A percentile compares a stretch with the other conserved stretches of the same genome.
These are phyloP conservation scores for Brassica juncea DNA, from an alignment of 345 rosid genomes.

Conservation along the genomic window DNA sequence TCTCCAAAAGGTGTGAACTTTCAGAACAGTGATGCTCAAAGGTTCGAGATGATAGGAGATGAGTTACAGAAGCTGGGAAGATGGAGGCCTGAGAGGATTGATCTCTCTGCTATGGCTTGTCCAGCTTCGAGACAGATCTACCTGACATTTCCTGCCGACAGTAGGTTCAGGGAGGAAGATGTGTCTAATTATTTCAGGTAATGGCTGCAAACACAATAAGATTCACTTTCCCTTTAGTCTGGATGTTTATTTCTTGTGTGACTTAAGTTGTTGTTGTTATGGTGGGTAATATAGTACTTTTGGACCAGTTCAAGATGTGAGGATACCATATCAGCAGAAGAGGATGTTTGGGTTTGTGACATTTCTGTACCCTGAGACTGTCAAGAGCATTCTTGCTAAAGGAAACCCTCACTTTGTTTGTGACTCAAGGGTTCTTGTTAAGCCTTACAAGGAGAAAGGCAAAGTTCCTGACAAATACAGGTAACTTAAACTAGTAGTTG, in stretches of 20 bases:
- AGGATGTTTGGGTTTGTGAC: constrained; percentile 96
- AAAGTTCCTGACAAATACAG: constrained; percentile 87
- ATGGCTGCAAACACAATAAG: neutral
- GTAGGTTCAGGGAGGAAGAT: constrained; percentile 89
- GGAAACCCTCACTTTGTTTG: constrained; percentile 95
- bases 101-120: constrained; percentile 58
- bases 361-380: constrained; percentile 82
- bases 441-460: constrained; percentile 97
- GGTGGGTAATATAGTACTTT: constrained; percentile 49
- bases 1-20: constrained; percentile 66
- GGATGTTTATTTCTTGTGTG: constrained; percentile 13
- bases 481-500: constrained; percentile 35
- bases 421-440: constrained; percentile 85
- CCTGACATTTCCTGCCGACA: constrained; percentile 94
- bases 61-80: constrained; percentile 67
- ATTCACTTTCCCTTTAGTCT: constrained; percentile 5
- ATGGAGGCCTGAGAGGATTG: constrained; percentile 76
- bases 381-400: constrained; percentile 81
- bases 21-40: constrained; percentile 66
- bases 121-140: constrained; percentile 97
- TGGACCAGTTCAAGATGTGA: constrained; percentile 98
- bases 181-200: constrained; percentile 92
- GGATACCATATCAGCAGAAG: constrained; percentile 97
- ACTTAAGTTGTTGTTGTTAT: constrained; percentile 19
- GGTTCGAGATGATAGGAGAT: constrained; percentile 64